Conservation (phyloP, 2,329 filamentous ascomycete genomes). For the Juglanconis sp. region DNA sequence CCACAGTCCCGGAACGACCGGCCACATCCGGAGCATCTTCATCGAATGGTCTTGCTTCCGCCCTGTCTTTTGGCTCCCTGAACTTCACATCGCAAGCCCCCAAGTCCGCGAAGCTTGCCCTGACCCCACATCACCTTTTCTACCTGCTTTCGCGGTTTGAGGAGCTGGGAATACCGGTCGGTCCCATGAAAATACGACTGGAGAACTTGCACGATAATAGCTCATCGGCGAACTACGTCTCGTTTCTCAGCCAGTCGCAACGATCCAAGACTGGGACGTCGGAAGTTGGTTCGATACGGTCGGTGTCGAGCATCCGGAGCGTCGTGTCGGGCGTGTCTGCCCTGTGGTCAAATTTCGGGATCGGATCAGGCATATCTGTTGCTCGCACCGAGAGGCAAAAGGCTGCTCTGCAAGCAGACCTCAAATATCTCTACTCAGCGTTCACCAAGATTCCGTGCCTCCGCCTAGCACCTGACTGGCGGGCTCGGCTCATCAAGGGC, state of each 20-base stretch:
- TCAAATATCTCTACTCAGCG: constrained; percentile 95
- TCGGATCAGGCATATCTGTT: constrained; percentile 73
- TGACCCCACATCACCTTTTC: constrained; percentile 95
- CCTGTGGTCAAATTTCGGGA: constrained; percentile 83
- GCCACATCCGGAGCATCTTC: constrained; percentile 63
- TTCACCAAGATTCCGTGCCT: constrained; percentile 98
- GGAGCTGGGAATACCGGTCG: constrained; percentile 84
- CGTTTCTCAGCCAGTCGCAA: constrained; percentile 83
- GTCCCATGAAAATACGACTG: constrained; percentile 91
- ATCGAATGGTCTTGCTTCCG: constrained; percentile 73
- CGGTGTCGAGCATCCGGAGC: constrained; percentile 92
- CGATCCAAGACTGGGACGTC: constrained; percentile 74
- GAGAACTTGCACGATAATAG: constrained; percentile 91
- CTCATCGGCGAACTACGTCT: constrained; percentile 88
- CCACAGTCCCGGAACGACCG: constrained; percentile 59
- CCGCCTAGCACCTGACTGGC: constrained; percentile 86
- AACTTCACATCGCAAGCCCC: constrained; percentile 80
- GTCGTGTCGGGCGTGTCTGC: constrained; percentile 97
- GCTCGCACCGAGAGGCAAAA: constrained; percentile 89
- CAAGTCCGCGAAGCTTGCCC: constrained; percentile 85
- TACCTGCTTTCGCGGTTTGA: constrained; percentile 95
- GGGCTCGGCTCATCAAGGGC: constrained; percentile 82
- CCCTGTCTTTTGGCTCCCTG: constrained; percentile 80
- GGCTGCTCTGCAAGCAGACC: constrained; percentile 75
- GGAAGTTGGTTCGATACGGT: constrained; percentile 88